Evolutionary conservation across 768 basidiomycete genomes (phyloP).

Genomic region (Infundibulicybe gibba): DNA sequence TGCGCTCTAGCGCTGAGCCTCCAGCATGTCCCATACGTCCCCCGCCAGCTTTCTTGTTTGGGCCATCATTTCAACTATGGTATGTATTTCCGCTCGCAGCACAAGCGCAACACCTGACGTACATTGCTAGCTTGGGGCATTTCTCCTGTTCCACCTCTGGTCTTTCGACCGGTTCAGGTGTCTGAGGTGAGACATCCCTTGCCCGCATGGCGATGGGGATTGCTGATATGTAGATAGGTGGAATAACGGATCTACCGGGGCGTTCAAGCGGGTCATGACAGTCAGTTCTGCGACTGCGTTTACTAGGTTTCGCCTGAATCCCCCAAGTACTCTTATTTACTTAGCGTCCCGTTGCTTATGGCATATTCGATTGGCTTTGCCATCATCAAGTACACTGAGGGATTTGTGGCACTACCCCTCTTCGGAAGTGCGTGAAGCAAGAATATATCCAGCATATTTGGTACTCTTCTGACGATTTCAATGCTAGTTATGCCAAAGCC

Average conservation of each 20-base stretch:
- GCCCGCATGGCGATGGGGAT: neutral
- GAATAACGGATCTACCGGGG: slow-evolving; percentile 66
- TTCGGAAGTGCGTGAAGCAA: slow-evolving; percentile 45
- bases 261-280: slow-evolving; percentile 85
- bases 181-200: slow-evolving; percentile 41
- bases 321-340: slow-evolving; percentile 65
- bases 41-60: slow-evolving; percentile 63
- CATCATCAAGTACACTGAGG: slow-evolving; percentile 71
- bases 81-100: slow-evolving; percentile 24
- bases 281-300: slow-evolving; percentile 32
- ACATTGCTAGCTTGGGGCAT: slow-evolving; percentile 50
- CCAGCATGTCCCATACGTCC: slow-evolving; percentile 57
- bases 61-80: slow-evolving; percentile 50
- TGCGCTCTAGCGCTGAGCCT: slow-evolving; percentile 5
- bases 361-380: slow-evolving; percentile 60
- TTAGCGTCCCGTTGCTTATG: slow-evolving; percentile 57
- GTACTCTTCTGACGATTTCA: neutral
- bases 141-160: slow-evolving; percentile 74
- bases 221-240: slow-evolving; percentile 39
- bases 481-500: slow-evolving; percentile 63
- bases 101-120: neutral
- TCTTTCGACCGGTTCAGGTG: slow-evolving; percentile 79
- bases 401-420: slow-evolving; percentile 33
- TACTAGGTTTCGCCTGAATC: neutral
- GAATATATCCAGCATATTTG: slow-evolving; percentile 17